phyloP scores from a whole-genome alignment of 2,329 filamentous ascomycete genomes.

The Cercospora berteroae region DNA sequence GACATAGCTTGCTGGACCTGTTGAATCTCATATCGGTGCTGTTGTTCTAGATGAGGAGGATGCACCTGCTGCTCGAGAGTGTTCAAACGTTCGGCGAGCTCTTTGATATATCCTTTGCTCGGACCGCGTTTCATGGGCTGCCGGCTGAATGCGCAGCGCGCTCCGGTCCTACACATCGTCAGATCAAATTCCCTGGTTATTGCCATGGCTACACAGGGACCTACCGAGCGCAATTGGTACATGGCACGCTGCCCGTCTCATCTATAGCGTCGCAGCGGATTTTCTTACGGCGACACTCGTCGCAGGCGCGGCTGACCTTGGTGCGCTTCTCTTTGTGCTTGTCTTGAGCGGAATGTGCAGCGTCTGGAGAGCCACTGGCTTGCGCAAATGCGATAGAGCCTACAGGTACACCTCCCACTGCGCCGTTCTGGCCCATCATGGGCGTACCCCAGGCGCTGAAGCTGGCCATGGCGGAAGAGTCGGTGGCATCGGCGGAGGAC shows the following conservation, averaged over 20 bases:
- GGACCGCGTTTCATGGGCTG: conserved; percentile 77
- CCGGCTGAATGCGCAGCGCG: conserved; percentile 79
- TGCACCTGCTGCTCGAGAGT: conserved; percentile 74
- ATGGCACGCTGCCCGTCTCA: conserved; percentile 70
- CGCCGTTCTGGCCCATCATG: conserved; percentile 11
- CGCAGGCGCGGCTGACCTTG: conserved; percentile 84
- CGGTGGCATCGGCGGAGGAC: neutral
- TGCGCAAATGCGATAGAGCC: conserved; percentile 27
- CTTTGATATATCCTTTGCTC: conserved; percentile 92
- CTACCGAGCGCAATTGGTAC: conserved; percentile 64
- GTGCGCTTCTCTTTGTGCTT: conserved; percentile 60
- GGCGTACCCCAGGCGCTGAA: conserved; percentile 21
- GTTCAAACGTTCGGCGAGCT: conserved; percentile 80
- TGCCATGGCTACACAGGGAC: neutral
- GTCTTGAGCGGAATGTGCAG: conserved; percentile 16
- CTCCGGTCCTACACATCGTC: conserved; percentile 50
- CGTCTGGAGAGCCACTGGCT: conserved; percentile 23
- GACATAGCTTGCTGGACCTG: conserved; percentile 34
- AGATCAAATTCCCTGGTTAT: neutral
- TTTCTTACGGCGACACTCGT: conserved; percentile 84
- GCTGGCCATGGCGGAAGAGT: conserved; percentile 17
- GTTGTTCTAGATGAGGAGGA: conserved; percentile 30
- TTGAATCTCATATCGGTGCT: conserved; percentile 35
- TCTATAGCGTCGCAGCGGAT: conserved; percentile 82
- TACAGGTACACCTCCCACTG: conserved; percentile 16